These are phyloP conservation scores for Dendrobium officinale DNA, from an alignment of 106 monocot species.

Conservation along the genomic window DNA sequence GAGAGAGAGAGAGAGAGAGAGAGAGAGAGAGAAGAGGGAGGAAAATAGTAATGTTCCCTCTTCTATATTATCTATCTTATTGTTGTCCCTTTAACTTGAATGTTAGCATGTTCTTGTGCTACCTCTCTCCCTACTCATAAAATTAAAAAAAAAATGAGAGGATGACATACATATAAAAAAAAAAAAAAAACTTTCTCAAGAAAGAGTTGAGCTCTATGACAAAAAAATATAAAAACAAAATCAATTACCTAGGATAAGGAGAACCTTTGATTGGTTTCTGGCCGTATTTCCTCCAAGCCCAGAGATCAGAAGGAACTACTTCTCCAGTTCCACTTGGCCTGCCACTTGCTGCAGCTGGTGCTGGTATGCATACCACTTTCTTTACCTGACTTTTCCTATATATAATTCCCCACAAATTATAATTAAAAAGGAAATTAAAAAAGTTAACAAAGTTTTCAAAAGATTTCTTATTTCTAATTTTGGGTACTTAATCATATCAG, in stretches of 20 bases:
- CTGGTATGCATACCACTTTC: slow-evolving; percentile 96
- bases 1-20: background rate
- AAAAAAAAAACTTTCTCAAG: background rate
- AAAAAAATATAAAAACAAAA: background rate
- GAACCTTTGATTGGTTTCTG: slow-evolving; percentile 16
- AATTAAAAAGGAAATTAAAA: background rate
- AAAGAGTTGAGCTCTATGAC: background rate
- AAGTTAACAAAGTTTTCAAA: background rate
- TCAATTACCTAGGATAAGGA: slow-evolving; percentile 10
- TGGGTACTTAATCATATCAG: background rate
- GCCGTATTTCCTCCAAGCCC: slow-evolving; percentile 15
- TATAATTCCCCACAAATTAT: slow-evolving; percentile 13
- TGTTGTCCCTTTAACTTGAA: background rate
- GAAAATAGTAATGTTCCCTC: background rate
- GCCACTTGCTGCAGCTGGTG: slow-evolving; percentile 45
- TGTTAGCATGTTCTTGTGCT: slow-evolving; percentile 4
- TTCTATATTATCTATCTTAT: background rate
- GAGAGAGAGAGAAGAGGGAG: background rate
- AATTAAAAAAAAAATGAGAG: background rate
- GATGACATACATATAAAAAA: background rate
- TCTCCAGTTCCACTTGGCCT: slow-evolving; percentile 48
- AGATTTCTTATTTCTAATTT: background rate
- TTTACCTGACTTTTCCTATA: slow-evolving; percentile 85
- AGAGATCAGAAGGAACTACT: slow-evolving; percentile 83
- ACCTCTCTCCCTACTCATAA: background rate